These are phyloP conservation scores for Hypericum perforatum DNA, from an alignment of 345 rosid genomes.

Conservation along the genomic window DNA sequence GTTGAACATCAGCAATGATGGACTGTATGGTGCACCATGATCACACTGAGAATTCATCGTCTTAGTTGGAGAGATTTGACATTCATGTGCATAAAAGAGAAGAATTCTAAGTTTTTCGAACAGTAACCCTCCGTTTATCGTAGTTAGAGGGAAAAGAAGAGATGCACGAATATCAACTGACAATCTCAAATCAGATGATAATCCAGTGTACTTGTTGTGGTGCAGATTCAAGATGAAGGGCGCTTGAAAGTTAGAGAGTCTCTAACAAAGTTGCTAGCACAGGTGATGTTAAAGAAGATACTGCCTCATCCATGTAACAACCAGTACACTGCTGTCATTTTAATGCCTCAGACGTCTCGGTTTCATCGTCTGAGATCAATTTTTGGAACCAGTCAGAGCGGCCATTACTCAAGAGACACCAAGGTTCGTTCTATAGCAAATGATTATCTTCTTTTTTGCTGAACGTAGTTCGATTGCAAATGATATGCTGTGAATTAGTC, in stretches of 20 bases:
- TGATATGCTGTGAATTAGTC: no score
- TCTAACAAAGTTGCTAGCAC: conserved; percentile 43
- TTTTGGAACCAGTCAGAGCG: conserved; percentile 18
- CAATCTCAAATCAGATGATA: background rate
- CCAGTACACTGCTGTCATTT: conserved; percentile 68
- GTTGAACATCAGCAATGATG: no score
- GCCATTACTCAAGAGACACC: conserved; percentile 25
- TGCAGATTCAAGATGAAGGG: conserved; percentile 67
- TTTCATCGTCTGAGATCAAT: conserved; percentile 36
- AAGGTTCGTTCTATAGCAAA: conserved; percentile 43
- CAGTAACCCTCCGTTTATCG: no score
- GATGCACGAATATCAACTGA: no score
- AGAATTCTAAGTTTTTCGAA: no score
- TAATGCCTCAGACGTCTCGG: conserved; percentile 58
- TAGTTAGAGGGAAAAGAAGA: no score
- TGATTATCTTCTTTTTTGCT: no score
- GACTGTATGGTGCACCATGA: no score
- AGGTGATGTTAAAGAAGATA: conserved; percentile 51
- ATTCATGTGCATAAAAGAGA: no score
- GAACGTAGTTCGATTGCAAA: no score
- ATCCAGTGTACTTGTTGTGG: conserved; percentile 5
- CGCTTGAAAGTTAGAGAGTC: conserved; percentile 55
- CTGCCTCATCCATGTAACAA: conserved; percentile 68
- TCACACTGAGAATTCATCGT: no score
- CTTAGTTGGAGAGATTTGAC: no score